phyloP scores from a whole-genome alignment of 208 protist species.

The Novymonas esmeraldas region DNA sequence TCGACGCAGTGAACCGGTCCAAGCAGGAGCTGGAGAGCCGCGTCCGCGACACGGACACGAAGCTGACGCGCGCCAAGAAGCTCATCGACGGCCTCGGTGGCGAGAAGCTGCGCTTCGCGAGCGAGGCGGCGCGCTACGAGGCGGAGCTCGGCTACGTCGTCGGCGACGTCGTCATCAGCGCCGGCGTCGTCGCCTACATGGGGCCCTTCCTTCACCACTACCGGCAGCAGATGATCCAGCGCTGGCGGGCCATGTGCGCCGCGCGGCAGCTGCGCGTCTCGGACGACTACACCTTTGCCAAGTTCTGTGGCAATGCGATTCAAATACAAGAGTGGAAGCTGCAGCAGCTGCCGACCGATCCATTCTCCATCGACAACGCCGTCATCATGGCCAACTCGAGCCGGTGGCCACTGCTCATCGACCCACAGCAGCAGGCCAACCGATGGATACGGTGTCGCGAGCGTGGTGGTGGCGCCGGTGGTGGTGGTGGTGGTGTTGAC shows the following conservation, averaged over 20 bases:
- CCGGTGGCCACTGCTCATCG: constrained; percentile 93
- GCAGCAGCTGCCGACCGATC: constrained; percentile 91
- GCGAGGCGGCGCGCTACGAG: constrained; percentile 79
- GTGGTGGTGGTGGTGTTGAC: constrained; percentile 75
- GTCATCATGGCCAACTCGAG: constrained; percentile 92
- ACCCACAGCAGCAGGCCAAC: constrained; percentile 96
- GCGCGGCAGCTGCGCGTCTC: constrained; percentile 76
- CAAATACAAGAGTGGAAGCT: constrained; percentile 94
- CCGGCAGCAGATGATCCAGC: constrained; percentile 67
- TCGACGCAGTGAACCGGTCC: constrained; percentile 86
- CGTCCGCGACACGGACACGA: constrained; percentile 93
- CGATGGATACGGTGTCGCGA: constrained; percentile 95
- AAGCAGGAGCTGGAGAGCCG: constrained; percentile 93
- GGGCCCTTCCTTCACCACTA: constrained; percentile 96
- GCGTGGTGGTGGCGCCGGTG: constrained; percentile 79
- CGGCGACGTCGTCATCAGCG: constrained; percentile 95
- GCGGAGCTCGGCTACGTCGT: constrained; percentile 87
- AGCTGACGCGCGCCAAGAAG: constrained; percentile 94
- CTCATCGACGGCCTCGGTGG: constrained; percentile 95
- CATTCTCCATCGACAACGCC: constrained; percentile 95
- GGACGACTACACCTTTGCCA: constrained; percentile 84
- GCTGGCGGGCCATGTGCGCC: constrained; percentile 82
- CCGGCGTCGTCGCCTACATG: constrained; percentile 96
- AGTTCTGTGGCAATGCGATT: constrained; percentile 90
- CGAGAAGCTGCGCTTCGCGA: constrained; percentile 93